Base-by-base conservation (phyloP, 306 rosid species). In the Begonia peltatifolia region DNA sequence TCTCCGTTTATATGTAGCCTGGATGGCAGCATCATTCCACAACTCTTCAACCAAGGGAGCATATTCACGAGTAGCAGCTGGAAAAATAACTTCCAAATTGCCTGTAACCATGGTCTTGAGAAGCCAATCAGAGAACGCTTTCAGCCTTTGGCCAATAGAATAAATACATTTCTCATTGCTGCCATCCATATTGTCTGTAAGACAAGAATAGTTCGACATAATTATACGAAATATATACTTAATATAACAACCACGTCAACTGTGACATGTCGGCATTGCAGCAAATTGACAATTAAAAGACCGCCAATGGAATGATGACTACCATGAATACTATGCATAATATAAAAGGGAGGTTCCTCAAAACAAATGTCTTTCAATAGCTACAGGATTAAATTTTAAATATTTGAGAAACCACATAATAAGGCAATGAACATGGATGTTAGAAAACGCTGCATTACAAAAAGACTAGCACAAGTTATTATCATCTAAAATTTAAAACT, bases 21-120 rank as follows among this genome's bases (percentile, higher is more conserved):
- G 78, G 65, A 81, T 69, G 57, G 99, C 99, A 47, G 86, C 64
- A 70, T 81, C 88, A 50, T 76, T 68, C 96, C 96, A 92, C 67
- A 92, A 67, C 81, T 86, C 99, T 65, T 81, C 96, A 22, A 92
- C 74, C 58, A 85, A 50, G 12, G 99, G 99, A 44, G 88, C 85
- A 70, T 92, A 92, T 68, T 92, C 99, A 68, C 94, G 88, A 49
- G 86, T 86, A 55, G 99, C 99, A 9, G 99, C 99, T 52, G 99
- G 99, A 68, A 92, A 92, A 66, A 92, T 79, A 51, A 83, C 83
- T 72, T 86, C 99, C 68, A 92, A 74, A 71, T 82, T 81, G 68
- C 99, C 99, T 0, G 83, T 69, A 42, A 72, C 95, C 92, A 86
- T 92, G 41, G 80, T 81, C 83, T 84, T 92, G 56, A 92, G 99